Conservation (phyloP, 306 rosid genomes). For the Elaeagnus macrophylla region DNA sequence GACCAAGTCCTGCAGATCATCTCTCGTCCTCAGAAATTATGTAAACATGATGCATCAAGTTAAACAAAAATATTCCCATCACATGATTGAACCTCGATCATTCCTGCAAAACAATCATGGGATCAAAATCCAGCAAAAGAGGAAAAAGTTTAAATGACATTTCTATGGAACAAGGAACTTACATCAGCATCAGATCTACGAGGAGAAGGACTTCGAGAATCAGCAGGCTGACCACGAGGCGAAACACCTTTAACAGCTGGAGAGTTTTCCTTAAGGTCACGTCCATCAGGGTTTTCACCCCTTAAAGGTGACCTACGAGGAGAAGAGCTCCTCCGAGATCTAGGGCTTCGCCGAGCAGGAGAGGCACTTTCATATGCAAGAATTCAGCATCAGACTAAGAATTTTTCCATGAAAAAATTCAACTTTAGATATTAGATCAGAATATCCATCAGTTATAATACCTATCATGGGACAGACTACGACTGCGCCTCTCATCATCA, state of each 20-base stretch:
- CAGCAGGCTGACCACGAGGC: constrained; percentile 25
- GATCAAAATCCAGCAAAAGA: neutral
- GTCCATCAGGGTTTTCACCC: constrained; percentile 31
- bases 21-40: constrained; percentile 12
- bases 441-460: constrained; percentile 9
- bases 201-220: constrained; percentile 54
- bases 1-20: constrained; percentile 21
- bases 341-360: constrained; percentile 30
- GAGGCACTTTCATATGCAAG: constrained; percentile 31
- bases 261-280: constrained; percentile 23
- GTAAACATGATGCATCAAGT: constrained; percentile 10
- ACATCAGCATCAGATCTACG: constrained; percentile 51
- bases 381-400: constrained; percentile 20
- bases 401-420: constrained; percentile 1
- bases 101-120: constrained; percentile 27
- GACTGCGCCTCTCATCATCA: constrained; percentile 45
- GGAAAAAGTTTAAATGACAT: neutral
- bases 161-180: constrained; percentile 11
- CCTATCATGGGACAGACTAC: constrained; percentile 56
- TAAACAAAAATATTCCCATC: constrained; percentile 1
- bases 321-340: constrained; percentile 30
- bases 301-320: constrained; percentile 36
- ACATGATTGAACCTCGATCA: constrained; percentile 19
- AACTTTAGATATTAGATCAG: neutral
- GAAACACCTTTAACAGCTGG: constrained; percentile 35